Percentiles rank a stretch among this genome's conserved stretches.
phyloP scores from a whole-genome alignment of 495 filamentous ascomycete species.

The Trypethelium eluteriae region DNA sequence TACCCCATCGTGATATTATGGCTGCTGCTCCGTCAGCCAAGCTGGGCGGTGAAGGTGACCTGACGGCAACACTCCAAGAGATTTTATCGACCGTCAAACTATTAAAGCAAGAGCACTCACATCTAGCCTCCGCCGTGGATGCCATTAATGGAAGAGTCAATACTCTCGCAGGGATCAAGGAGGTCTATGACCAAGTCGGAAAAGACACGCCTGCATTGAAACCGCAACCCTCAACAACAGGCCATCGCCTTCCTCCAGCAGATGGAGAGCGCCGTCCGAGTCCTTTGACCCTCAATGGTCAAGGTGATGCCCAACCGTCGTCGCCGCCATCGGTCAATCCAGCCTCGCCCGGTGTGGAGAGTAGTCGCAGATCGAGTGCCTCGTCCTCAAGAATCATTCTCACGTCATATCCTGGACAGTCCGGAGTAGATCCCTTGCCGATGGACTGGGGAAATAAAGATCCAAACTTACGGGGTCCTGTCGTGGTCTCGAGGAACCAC shows the following conservation, averaged over 20 bases:
- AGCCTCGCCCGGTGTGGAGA: background rate
- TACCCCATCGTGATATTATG: background rate
- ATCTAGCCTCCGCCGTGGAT: constrained; percentile 56
- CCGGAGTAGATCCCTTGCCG: constrained; percentile 80
- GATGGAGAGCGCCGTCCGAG: constrained; percentile 17
- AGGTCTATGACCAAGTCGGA: constrained; percentile 42
- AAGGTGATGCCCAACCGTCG: constrained; percentile 9
- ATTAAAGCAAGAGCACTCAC: constrained; percentile 50
- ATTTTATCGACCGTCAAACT: constrained; percentile 46
- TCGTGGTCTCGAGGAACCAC: constrained; percentile 74
- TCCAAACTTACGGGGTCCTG: constrained; percentile 62
- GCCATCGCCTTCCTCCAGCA: constrained; percentile 12
- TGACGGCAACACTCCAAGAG: constrained; percentile 25
- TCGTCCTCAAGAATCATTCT: constrained; percentile 61
- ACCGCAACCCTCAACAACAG: constrained; percentile 1
- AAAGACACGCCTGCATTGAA: constrained; percentile 14
- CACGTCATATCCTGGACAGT: constrained; percentile 90
- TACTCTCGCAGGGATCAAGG: constrained; percentile 49
- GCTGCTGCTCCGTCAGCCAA: background rate
- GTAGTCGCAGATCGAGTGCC: constrained; percentile 22
- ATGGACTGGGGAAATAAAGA: constrained; percentile 84
- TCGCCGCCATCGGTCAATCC: constrained; percentile 14
- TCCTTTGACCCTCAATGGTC: constrained; percentile 18
- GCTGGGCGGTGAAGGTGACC: background rate
- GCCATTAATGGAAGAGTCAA: constrained; percentile 59